Evolutionary conservation across 305 asterid genomes (phyloP).

Genomic region (Fraxinus floribunda): DNA sequence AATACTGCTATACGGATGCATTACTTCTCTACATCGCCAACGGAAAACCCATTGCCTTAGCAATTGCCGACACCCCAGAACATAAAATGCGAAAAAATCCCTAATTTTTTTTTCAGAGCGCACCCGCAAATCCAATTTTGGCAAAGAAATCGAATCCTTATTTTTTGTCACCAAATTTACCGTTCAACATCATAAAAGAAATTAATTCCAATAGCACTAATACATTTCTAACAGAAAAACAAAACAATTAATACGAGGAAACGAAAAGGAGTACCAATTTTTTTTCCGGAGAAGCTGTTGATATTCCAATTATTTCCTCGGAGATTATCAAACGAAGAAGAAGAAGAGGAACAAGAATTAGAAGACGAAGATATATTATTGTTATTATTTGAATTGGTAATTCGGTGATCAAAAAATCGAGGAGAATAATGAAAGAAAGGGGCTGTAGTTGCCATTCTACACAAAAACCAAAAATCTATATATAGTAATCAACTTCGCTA

Average conservation of each 20-base stretch:
- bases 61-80: background rate
- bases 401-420: background rate
- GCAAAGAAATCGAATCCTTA: background rate
- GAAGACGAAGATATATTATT: constrained; percentile 35
- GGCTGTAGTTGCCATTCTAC: background rate
- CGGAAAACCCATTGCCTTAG: background rate
- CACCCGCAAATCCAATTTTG: background rate
- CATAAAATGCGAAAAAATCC: background rate
- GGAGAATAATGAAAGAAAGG: constrained; percentile 1
- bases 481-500: background rate
- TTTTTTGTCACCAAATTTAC: background rate
- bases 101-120: background rate
- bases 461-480: background rate
- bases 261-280: background rate
- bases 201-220: background rate
- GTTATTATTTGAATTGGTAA: background rate
- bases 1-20: background rate
- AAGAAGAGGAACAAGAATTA: constrained; percentile 40
- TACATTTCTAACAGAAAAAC: background rate
- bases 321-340: constrained; percentile 25
- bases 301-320: constrained; percentile 35
- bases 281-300: constrained; percentile 38
- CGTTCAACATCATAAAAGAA: background rate
- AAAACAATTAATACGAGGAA: background rate
- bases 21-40: background rate